Evolutionary conservation across 352 stramenopile genomes (phyloP).

Genomic region (Phytophthora pini): DNA sequence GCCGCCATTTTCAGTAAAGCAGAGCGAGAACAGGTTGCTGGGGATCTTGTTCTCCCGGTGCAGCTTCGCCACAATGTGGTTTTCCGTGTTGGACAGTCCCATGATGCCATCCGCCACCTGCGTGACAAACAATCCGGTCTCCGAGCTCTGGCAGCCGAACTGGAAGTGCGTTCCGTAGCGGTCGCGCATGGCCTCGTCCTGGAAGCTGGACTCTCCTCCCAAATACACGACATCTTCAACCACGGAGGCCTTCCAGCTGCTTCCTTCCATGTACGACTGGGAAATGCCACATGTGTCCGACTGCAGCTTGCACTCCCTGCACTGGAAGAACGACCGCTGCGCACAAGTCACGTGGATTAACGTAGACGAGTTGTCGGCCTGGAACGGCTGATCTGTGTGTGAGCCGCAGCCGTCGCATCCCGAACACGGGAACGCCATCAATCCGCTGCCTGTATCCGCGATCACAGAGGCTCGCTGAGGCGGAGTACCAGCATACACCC

Average conservation of each 20-base stretch:
- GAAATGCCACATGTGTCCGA: conserved; percentile 72
- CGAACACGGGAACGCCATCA: conserved; percentile 86
- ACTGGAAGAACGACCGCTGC: conserved; percentile 59
- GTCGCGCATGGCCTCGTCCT: conserved; percentile 57
- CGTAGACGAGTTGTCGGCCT: conserved; percentile 65
- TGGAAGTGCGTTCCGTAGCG: conserved; percentile 78
- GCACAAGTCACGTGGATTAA: conserved; percentile 74
- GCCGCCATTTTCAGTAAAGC: conserved; percentile 73
- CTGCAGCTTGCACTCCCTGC: conserved; percentile 48
- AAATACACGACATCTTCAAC: conserved; percentile 86
- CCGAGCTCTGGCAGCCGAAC: conserved; percentile 81
- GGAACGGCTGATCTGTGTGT: conserved; percentile 81
- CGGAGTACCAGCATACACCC: conserved; percentile 82
- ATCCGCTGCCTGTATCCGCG: conserved; percentile 77
- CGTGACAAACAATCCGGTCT: conserved; percentile 83
- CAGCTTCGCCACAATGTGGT: conserved; percentile 81
- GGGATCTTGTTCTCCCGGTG: conserved; percentile 83
- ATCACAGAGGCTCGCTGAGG: conserved; percentile 86
- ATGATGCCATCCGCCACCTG: conserved; percentile 89
- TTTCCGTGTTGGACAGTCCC: conserved; percentile 75
- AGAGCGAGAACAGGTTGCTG: conserved; percentile 81
- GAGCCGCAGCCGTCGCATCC: conserved; percentile 71
- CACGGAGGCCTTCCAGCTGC: conserved; percentile 81
- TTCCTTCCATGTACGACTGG: conserved; percentile 88
- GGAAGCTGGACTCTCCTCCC: conserved; percentile 61